A percentile compares a stretch with the other conserved stretches of the same genome.
These are phyloP conservation scores for Boletus rubescentipes DNA, from an alignment of 768 basidiomycete species.

Conservation along the genomic window DNA sequence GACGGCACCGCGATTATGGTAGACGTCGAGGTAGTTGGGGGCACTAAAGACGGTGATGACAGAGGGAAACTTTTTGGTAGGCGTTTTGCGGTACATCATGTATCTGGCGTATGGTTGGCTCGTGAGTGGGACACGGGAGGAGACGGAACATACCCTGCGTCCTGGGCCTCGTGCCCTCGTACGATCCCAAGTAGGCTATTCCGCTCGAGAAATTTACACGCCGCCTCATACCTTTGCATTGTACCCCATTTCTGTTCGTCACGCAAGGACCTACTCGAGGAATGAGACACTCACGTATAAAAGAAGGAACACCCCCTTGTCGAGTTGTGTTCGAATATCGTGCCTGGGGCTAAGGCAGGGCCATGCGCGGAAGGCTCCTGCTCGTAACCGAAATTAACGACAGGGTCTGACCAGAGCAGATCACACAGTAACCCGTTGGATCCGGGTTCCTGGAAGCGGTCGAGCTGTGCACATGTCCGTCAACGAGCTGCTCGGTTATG, in stretches of 20 bases:
- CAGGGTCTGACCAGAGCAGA: conserved; percentile 94
- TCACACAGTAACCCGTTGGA: conserved; percentile 92
- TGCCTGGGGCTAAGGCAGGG: conserved; percentile 54
- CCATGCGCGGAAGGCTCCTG: conserved; percentile 50
- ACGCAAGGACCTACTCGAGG: background rate
- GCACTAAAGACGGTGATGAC: conserved; percentile 99
- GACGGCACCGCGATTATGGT: conserved; percentile 95
- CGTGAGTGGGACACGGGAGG: background rate
- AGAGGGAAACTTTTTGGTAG: conserved; percentile 92
- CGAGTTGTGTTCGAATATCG: conserved; percentile 74
- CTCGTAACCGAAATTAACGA: conserved; percentile 86
- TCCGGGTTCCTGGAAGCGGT: conserved; percentile 93
- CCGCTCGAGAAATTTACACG: conserved; percentile 90
- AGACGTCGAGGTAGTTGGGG: conserved; percentile 96
- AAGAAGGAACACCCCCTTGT: conserved; percentile 91
- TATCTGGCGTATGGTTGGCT: conserved; percentile 46
- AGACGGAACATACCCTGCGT: conserved; percentile 69
- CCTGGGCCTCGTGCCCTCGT: conserved; percentile 97
- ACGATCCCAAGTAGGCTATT: conserved; percentile 91
- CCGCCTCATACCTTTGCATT: conserved; percentile 73
- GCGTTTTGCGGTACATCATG: conserved; percentile 94
- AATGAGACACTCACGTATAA: conserved; percentile 68
- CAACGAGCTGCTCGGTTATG: conserved; percentile 4
- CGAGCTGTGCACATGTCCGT: conserved; percentile 51
- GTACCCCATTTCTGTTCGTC: background rate